Conservation (phyloP, 176 grass and related monocot genomes). For the Carex cristatella region DNA sequence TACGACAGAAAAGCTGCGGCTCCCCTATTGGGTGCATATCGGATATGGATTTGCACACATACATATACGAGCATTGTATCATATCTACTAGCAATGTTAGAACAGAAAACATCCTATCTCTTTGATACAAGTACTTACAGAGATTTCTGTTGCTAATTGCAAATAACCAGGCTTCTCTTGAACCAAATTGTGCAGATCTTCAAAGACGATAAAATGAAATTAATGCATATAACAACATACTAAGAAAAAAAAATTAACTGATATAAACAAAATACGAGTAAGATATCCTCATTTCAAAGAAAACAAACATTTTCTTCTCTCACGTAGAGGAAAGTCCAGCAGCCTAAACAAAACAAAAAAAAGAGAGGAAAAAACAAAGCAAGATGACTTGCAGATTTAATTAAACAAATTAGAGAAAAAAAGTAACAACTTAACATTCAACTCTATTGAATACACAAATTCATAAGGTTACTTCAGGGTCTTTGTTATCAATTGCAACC, state of each 20-base stretch:
- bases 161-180: slow-evolving; percentile 71
- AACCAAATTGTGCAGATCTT: slow-evolving; percentile 64
- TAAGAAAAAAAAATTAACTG: background rate
- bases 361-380: background rate
- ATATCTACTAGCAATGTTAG: background rate
- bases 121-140: slow-evolving; percentile 41
- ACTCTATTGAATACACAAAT: background rate
- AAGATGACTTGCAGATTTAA: background rate
- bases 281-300: slow-evolving; percentile 25
- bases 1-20: no score
- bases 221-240: background rate
- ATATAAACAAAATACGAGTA: background rate
- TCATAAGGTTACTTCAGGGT: background rate
- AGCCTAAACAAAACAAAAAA: slow-evolving; percentile 48
- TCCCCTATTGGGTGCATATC: no score
- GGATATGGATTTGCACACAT: no score
- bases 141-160: slow-evolving; percentile 71
- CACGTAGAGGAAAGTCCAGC: slow-evolving; percentile 53
- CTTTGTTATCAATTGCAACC: background rate
- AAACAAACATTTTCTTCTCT: slow-evolving; percentile 81
- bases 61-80: no score
- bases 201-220: slow-evolving; percentile 22
- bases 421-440: background rate
- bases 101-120: background rate
- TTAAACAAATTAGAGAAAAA: background rate